A percentile compares a stretch with the other conserved stretches of the same genome.
These are phyloP conservation scores for Neoboletus magnificus DNA, from an alignment of 768 basidiomycete genomes.

Conservation along the genomic window DNA sequence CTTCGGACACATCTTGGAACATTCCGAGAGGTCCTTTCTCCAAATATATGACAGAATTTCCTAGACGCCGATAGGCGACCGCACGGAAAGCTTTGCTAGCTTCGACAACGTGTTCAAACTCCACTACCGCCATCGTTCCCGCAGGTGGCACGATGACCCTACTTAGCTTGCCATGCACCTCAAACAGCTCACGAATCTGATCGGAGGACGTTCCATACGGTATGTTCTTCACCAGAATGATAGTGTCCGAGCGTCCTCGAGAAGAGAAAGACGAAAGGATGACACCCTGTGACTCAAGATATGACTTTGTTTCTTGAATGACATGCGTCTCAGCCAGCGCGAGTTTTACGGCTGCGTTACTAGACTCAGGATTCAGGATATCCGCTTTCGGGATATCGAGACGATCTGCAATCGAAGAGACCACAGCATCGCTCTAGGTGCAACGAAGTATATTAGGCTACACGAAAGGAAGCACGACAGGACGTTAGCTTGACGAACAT, in stretches of 20 bases:
- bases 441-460: constrained; percentile 20
- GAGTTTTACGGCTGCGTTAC: constrained; percentile 86
- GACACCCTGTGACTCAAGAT: constrained; percentile 77
- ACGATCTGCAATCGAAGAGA: constrained; percentile 83
- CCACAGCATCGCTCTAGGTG: constrained; percentile 87
- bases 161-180: constrained; percentile 63
- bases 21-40: constrained; percentile 89
- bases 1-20: constrained; percentile 50
- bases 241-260: constrained; percentile 64
- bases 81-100: constrained; percentile 75
- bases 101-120: constrained; percentile 69
- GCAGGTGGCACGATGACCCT: constrained; percentile 85
- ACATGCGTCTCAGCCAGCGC: constrained; percentile 96
- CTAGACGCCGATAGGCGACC: constrained; percentile 83
- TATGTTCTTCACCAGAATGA: constrained; percentile 93
- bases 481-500: constrained; percentile 58
- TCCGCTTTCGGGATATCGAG: constrained; percentile 86
- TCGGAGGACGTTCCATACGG: constrained; percentile 81
- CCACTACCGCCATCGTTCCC: constrained; percentile 90
- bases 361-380: constrained; percentile 80
- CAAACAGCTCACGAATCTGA: constrained; percentile 78
- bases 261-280: constrained; percentile 56
- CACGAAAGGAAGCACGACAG: constrained; percentile 15
- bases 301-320: constrained; percentile 91
- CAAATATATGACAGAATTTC: constrained; percentile 87